phyloP scores from a whole-genome alignment of 352 stramenopile species.

The Discostella stelligera region DNA sequence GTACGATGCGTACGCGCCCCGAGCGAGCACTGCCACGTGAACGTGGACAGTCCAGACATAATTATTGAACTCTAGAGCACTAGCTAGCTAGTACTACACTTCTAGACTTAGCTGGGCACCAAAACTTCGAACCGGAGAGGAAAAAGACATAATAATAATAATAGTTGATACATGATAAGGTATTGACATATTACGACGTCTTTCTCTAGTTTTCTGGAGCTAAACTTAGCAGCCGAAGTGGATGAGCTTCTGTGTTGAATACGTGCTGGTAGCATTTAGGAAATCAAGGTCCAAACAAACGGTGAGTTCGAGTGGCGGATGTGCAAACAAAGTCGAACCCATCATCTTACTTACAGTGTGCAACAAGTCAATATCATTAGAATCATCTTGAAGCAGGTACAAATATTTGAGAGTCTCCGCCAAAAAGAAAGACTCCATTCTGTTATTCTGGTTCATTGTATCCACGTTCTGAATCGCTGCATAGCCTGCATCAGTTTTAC shows the following conservation, averaged over 20 bases:
- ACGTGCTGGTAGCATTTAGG: slow-evolving; percentile 47
- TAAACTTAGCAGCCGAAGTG: slow-evolving; percentile 37
- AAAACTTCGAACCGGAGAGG: too few species aligned
- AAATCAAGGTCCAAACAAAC: background rate
- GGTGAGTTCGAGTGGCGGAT: background rate
- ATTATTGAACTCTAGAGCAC: too few species aligned
- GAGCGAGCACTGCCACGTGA: too few species aligned
- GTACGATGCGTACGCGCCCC: too few species aligned
- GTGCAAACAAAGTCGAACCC: background rate
- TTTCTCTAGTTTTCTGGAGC: background rate
- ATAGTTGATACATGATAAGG: background rate
- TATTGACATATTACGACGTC: background rate
- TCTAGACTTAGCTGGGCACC: too few species aligned
- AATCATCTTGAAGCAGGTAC: slow-evolving; percentile 90
- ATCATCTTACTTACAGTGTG: slow-evolving; percentile 75
- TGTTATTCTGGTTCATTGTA: slow-evolving; percentile 86
- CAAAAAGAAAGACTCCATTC: slow-evolving; percentile 98
- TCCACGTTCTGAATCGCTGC: slow-evolving; percentile 82
- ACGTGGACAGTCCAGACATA: too few species aligned
- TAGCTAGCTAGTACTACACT: too few species aligned
- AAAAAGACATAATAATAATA: background rate
- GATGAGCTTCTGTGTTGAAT: slow-evolving; percentile 80
- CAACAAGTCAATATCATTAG: slow-evolving; percentile 83
- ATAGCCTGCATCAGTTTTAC: slow-evolving; percentile 88
- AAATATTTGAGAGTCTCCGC: slow-evolving; percentile 99